These are phyloP conservation scores for Coemansia sp. DNA, from an alignment of 192 early-diverging fungal species.

Conservation along the genomic window DNA sequence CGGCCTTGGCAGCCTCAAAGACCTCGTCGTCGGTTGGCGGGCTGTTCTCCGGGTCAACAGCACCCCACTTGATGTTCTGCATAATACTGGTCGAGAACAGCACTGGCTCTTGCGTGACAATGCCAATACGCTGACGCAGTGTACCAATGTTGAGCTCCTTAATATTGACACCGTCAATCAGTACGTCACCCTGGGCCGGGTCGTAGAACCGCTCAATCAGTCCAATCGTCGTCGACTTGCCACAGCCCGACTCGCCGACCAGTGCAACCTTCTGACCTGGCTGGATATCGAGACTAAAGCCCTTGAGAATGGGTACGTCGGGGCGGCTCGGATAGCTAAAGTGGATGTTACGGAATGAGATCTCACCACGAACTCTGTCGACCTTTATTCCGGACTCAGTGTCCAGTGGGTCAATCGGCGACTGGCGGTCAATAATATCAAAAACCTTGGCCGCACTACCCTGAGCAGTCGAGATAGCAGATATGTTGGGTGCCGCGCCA, in stretches of 20 bases:
- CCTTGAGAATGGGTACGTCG: slow-evolving; percentile 79
- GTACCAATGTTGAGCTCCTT: slow-evolving; percentile 77
- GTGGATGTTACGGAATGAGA: slow-evolving; percentile 76
- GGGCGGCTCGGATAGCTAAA: slow-evolving; percentile 87
- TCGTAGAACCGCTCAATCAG: slow-evolving; percentile 90
- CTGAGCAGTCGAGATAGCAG: slow-evolving; percentile 69
- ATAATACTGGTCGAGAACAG: slow-evolving; percentile 78
- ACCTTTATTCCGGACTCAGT: slow-evolving; percentile 38
- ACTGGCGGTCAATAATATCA: slow-evolving; percentile 78
- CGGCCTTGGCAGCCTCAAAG: slow-evolving; percentile 65
- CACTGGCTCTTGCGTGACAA: slow-evolving; percentile 91
- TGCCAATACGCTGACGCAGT: slow-evolving; percentile 84
- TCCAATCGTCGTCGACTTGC: slow-evolving; percentile 84
- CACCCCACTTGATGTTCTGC: slow-evolving; percentile 82
- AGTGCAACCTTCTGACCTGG: slow-evolving; percentile 87
- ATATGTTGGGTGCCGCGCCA: slow-evolving; percentile 69
- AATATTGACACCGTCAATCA: slow-evolving; percentile 77
- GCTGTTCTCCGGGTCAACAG: slow-evolving; percentile 56
- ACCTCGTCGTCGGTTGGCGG: slow-evolving; percentile 76
- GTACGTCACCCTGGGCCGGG: slow-evolving; percentile 61
- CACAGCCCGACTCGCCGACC: slow-evolving; percentile 85
- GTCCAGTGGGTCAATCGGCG: slow-evolving; percentile 69
- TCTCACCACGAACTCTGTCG: slow-evolving; percentile 61
- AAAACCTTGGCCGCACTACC: slow-evolving; percentile 85
- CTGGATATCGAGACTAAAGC: slow-evolving; percentile 73